Percentiles rank a stretch among this genome's conserved stretches.
These are phyloP conservation scores for Termitomyces sp. DNA, from an alignment of 1,284 basidiomycete genomes.

Conservation along the genomic window DNA sequence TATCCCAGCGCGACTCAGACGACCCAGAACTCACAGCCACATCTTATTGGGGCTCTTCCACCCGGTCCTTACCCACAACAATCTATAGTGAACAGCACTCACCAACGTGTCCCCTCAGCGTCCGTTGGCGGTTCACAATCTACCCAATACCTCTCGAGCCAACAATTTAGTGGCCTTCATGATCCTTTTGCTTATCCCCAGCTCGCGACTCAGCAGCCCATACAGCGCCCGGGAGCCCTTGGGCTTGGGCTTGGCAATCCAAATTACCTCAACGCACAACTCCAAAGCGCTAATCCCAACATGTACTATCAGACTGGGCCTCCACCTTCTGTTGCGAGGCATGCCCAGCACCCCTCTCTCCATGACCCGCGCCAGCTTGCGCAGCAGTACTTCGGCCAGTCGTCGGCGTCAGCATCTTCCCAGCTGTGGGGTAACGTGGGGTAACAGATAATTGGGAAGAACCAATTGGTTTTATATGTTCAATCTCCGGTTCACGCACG, in stretches of 20 bases:
- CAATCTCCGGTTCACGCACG: slow-evolving; percentile 4
- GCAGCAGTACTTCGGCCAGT: slow-evolving; percentile 22
- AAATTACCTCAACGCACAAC: slow-evolving; percentile 14
- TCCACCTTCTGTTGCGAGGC: slow-evolving; percentile 7
- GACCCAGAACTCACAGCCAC: slow-evolving; percentile 28
- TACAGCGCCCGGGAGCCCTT: slow-evolving; percentile 21
- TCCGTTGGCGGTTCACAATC: slow-evolving; percentile 17
- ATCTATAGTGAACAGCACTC: slow-evolving; percentile 12
- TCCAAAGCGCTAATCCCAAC: slow-evolving; percentile 12
- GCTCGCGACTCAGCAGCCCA: slow-evolving; percentile 18
- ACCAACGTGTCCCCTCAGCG: slow-evolving; percentile 26
- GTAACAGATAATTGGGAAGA: slow-evolving; percentile 11
- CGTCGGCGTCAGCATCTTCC: slow-evolving; percentile 15
- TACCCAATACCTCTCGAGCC: slow-evolving; percentile 17
- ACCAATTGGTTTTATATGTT: neutral
- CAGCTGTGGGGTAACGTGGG: slow-evolving; percentile 30
- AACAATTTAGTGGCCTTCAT: slow-evolving; percentile 18
- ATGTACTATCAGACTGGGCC: slow-evolving; percentile 18
- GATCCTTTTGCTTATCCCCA: slow-evolving; percentile 25
- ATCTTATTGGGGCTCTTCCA: slow-evolving; percentile 22
- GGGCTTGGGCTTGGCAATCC: slow-evolving; percentile 14
- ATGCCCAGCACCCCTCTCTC: slow-evolving; percentile 26
- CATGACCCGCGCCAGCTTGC: slow-evolving; percentile 22
- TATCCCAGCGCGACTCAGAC: slow-evolving; percentile 24
- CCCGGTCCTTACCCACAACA: slow-evolving; percentile 24